Evolutionary conservation across 768 basidiomycete genomes (phyloP), one percentile per base, ranked within the genome.

Genomic region (Tubosaeta sp.): DNA sequence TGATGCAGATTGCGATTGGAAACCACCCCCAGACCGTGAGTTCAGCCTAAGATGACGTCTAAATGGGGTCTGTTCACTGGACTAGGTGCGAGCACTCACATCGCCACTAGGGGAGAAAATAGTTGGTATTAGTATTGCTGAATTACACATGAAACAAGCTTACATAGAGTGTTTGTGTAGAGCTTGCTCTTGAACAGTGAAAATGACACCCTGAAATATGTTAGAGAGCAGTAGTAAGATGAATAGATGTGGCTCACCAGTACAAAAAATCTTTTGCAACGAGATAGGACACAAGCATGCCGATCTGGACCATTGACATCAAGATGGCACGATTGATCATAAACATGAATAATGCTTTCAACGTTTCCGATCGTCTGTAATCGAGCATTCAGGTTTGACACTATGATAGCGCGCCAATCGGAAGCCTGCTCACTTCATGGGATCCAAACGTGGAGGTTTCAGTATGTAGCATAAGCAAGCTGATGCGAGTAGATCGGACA

Each of bases 171-270:
- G 35, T 62, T 62, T 10, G 61, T 54, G 34, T 62, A 62, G 13
- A 62, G 54, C 19, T 62, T 62, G 50, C 60, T 62, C 57, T 62
- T 61, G 54, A 52, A 59, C 25, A 62, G n/a, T 35, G 61, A 50
- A 44, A 62, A 62, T 31, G 60, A 57, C 54, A 58, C 53, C 60
- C 61, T 62, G 17, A 33, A 31, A 33, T n/a, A 25, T 43, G 25
- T 46, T 11, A 5, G 43, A 17, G 17, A 19, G 33, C 9, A 19
- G 26, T n/a, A 29, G 43, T 19, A 13, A 27, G 5, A 9, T 10
- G 10, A 17, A 19, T 27, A 38, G 9, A 16, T 42, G 1, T 14
- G 29, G 10, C 58, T 46, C 45, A 59, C 61, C 61, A 62, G 22
- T 62, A 61, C 27, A 62, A 27, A n/a, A 41, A 29, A 34, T 59